Base-by-base conservation (phyloP, 148 eudicot genomes). In the Nepenthes mirabilis region DNA sequence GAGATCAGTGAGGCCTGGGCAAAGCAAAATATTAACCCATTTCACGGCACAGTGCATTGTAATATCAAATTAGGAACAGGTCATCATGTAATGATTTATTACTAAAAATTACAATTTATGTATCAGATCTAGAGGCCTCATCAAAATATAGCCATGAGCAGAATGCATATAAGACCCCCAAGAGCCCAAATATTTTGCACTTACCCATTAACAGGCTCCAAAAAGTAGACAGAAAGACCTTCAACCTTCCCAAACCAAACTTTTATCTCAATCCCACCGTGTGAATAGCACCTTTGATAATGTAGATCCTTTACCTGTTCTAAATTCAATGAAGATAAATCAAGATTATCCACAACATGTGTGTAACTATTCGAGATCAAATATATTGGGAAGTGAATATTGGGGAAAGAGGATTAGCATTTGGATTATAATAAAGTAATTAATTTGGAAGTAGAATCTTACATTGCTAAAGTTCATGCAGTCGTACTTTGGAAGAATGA, bases 201-300 rank as follows among this genome's bases (percentile, higher is more conserved):
- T 55, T 88, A 93, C 99, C 99, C 91, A 77, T 93, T 93, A 55
- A 79, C 81, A 70, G 99, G 95, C 69, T 89, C 99, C 85, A 93
- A 68, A 72, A 93, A 93, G 75, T 93, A 79, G 73, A 93, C 99
- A 74, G 89, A 59, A 57, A 93, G 74, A 56, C 97, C 91, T 83
- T 93, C 97, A 65, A 93, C 99, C 72, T 89, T 93, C 55, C 97
- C 99, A 71, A 74, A 76, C 95, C 95, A 93, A 72, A 93, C 97
- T 81, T 93, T 89, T 34, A 93, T 81, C 79, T 93, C 99, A 36
- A 79, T 84, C 65, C 91, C 88, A 74, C 84, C 79, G 97, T 91
- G 89, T 66, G 69, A 74, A 74, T 79, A 93, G 81, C 97, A 89
- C 71, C 68, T 89, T 58, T 77, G 74, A 73, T 77, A 81, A 53